phyloP scores from a whole-genome alignment of 768 basidiomycete species.

The Lactarius akahatsu region DNA sequence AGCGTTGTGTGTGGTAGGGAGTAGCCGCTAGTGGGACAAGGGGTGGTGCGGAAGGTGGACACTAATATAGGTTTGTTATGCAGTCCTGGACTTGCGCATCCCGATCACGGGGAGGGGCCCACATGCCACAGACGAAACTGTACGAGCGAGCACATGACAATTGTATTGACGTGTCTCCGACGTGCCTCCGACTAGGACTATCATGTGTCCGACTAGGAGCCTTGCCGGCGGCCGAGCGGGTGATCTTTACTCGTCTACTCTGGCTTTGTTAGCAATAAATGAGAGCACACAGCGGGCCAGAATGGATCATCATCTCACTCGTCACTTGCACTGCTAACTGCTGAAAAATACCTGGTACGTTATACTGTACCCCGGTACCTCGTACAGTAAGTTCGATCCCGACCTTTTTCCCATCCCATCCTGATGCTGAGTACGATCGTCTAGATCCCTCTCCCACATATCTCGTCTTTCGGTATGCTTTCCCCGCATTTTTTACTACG shows the following conservation, averaged over 20 bases:
- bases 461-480: slow-evolving; percentile 16
- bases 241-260: background rate
- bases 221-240: background rate
- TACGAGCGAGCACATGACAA: no score
- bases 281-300: background rate
- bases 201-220: slow-evolving; percentile 1
- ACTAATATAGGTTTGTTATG: background rate
- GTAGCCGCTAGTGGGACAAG: no score
- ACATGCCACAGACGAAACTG: background rate
- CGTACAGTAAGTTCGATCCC: background rate
- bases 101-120: background rate
- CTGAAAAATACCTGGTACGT: background rate
- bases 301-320: background rate
- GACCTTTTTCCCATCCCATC: background rate
- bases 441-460: background rate
- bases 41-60: no score
- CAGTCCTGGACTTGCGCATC: background rate
- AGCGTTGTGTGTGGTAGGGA: no score
- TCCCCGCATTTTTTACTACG: background rate
- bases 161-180: no score
- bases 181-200: background rate
- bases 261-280: background rate
- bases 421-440: slow-evolving; percentile 5
- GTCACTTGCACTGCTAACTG: background rate
- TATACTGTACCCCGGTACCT: background rate